These are phyloP conservation scores for Pichia insulana DNA, from an alignment of 805 yeast species.

Conservation along the genomic window DNA sequence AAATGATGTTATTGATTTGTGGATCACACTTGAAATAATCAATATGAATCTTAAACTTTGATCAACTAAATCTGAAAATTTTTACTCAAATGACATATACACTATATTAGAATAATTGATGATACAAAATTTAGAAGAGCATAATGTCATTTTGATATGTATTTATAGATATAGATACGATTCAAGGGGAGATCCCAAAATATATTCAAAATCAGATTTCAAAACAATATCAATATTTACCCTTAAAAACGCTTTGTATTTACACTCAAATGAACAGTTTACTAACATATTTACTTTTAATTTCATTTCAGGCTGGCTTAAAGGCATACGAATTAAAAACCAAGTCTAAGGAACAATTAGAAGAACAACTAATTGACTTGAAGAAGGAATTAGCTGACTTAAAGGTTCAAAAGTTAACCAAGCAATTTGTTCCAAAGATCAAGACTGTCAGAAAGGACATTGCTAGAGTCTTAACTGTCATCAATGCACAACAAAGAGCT, in stretches of 20 bases:
- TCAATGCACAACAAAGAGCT: conserved; percentile 94
- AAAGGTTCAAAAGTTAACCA: conserved; percentile 91
- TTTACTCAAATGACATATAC: too few relatives aligned
- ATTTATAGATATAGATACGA: too few relatives aligned
- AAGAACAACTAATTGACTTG: conserved; percentile 87
- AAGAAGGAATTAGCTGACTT: conserved; percentile 94
- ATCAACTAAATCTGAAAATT: too few relatives aligned
- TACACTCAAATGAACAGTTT: background rate
- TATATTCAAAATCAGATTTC: too few relatives aligned
- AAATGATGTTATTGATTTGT: background rate
- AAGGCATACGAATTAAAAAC: conserved; percentile 95
- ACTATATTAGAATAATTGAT: too few relatives aligned
- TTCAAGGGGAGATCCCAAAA: too few relatives aligned
- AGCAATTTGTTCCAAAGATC: conserved; percentile 91
- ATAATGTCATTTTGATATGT: too few relatives aligned
- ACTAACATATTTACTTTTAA: background rate
- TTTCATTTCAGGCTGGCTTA: conserved; percentile 61
- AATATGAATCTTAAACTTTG: too few relatives aligned
- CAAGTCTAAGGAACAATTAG: conserved; percentile 94
- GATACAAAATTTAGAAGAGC: too few relatives aligned
- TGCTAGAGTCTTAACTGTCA: conserved; percentile 95
- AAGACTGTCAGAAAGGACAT: conserved; percentile 96
- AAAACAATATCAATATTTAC: too few relatives aligned
- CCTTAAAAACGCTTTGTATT: too few relatives aligned
- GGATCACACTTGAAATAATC: too few relatives aligned